A percentile compares a stretch with the other conserved stretches of the same genome.
Conservation (phyloP, 352 stramenopile genomes). For the Globisporangium viniferum region DNA sequence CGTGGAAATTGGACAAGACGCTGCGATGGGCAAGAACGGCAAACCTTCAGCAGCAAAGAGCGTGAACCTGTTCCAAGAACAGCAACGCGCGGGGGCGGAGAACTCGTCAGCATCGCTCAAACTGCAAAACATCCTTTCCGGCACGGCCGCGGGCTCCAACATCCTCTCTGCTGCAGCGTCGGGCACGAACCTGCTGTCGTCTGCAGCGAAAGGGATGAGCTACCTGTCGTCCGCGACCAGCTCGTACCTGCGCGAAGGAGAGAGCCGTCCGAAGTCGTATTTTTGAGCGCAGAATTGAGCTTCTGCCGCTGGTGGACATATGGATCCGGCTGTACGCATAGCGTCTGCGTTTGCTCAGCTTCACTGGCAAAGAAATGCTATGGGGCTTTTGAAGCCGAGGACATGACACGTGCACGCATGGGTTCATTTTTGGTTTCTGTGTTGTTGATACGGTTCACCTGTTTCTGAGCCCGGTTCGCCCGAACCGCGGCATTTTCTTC, state of each 20-base stretch:
- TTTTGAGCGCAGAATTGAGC: constrained; percentile 38
- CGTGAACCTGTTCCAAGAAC: constrained; percentile 41
- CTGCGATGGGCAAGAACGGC: constrained; percentile 25
- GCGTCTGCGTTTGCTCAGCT: not conserved
- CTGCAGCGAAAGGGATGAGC: constrained; percentile 78
- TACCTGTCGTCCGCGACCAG: constrained; percentile 76
- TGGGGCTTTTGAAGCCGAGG: not conserved
- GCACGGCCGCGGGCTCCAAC: constrained; percentile 57
- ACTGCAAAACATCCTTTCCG: constrained; percentile 65
- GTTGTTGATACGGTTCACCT: not conserved
- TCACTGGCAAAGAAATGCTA: not conserved
- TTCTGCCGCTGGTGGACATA: not conserved
- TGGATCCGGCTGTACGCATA: not conserved
- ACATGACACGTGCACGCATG: not conserved
- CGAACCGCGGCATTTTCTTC: not conserved
- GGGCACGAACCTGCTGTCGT: constrained; percentile 60
- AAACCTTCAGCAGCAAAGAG: constrained; percentile 22
- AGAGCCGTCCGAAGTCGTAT: constrained; percentile 46
- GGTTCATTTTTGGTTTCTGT: not conserved
- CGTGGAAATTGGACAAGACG: not conserved
- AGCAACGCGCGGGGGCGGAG: constrained; percentile 8
- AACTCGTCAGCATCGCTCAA: constrained; percentile 37
- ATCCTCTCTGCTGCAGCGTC: constrained; percentile 59
- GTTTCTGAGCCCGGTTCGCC: not conserved
- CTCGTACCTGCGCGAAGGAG: constrained; percentile 54